A percentile compares a stretch with the other conserved stretches of the same genome.
Evolutionary conservation across 768 basidiomycete genomes (phyloP).

Genomic region (Leccinum broughii): DNA sequence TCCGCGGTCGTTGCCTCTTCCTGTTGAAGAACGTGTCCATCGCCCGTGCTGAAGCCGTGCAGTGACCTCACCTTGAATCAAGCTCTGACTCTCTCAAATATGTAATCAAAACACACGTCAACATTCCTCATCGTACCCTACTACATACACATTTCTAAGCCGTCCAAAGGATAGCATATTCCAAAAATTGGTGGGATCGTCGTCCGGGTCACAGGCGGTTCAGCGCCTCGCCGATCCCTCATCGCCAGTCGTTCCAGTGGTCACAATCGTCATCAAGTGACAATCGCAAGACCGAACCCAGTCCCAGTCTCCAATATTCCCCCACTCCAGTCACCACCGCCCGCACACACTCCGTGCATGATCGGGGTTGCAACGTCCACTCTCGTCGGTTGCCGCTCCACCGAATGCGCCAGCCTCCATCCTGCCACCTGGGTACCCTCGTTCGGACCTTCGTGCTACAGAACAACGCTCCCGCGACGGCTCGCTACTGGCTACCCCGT

Average conservation of each 20-base stretch:
- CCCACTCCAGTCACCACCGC: slow-evolving; percentile 36
- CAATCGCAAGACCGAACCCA: slow-evolving; percentile 19
- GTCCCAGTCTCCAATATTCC: slow-evolving; percentile 48
- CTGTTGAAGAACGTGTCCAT: slow-evolving; percentile 74
- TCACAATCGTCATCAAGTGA: slow-evolving; percentile 12
- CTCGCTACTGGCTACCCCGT: slow-evolving; percentile 35
- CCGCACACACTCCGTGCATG: slow-evolving; percentile 25
- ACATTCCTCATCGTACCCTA: slow-evolving; percentile 10
- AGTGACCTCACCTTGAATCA: not conserved
- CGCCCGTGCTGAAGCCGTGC: slow-evolving; percentile 5
- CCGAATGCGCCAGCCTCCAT: slow-evolving; percentile 25
- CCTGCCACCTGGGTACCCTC: slow-evolving; percentile 26
- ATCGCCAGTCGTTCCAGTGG: slow-evolving; percentile 23
- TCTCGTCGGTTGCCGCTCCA: slow-evolving; percentile 40
- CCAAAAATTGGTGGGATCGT: slow-evolving; percentile 32
- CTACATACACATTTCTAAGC: slow-evolving; percentile 1
- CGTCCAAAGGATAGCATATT: slow-evolving; percentile 29
- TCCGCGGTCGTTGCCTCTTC: slow-evolving; percentile 58
- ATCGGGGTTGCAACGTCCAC: slow-evolving; percentile 30
- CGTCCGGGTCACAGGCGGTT: slow-evolving; percentile 30
- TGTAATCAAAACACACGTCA: slow-evolving; percentile 26
- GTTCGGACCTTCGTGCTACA: slow-evolving; percentile 2
- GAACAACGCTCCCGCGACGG: slow-evolving; percentile 4
- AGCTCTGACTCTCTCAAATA: slow-evolving; percentile 1
- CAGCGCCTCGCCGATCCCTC: slow-evolving; percentile 30